Conservation (phyloP, 2,329 filamentous ascomycete species). For the Stagonosporopsis vannaccii region DNA sequence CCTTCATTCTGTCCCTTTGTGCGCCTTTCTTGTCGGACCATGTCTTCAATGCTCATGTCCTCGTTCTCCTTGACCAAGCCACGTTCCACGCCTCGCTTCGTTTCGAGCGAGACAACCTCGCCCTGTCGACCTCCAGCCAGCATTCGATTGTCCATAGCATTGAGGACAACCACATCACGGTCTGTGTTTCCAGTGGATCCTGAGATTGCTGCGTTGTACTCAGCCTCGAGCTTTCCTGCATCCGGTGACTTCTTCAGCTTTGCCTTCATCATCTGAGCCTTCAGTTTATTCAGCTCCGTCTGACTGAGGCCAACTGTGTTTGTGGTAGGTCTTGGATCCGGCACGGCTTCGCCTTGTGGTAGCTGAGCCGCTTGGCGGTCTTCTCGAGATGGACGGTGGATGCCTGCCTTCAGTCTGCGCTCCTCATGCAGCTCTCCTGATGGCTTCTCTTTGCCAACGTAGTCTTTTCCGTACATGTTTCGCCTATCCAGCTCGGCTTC, state of each 20-base stretch:
- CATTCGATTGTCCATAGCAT: conserved; percentile 88
- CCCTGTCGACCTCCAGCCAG: conserved; percentile 76
- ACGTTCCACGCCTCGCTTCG: conserved; percentile 81
- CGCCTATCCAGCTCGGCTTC: conserved; percentile 87
- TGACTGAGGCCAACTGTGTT: conserved; percentile 69
- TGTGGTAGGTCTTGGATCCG: conserved; percentile 60
- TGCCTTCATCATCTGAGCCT: conserved; percentile 95
- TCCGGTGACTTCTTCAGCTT: conserved; percentile 82
- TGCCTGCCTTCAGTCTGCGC: conserved; percentile 68
- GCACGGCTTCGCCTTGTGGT: conserved; percentile 65
- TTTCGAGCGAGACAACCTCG: conserved; percentile 81
- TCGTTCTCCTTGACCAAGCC: conserved; percentile 89
- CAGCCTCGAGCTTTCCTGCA: conserved; percentile 76
- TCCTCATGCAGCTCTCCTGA: conserved; percentile 86
- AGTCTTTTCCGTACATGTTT: conserved; percentile 82
- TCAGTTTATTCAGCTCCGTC: conserved; percentile 84
- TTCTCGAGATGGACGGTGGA: conserved; percentile 49
- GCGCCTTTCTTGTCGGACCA: conserved; percentile 92
- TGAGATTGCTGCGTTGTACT: conserved; percentile 80
- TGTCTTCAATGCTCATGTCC: conserved; percentile 95
- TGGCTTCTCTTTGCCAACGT: conserved; percentile 84
- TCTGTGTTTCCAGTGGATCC: conserved; percentile 64
- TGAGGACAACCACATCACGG: conserved; percentile 77
- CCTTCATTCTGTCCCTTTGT: conserved; percentile 83
- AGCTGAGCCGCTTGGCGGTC: conserved; percentile 41